Conservation (phyloP, 805 yeast genomes). For the Sugiyamaella marilandica region DNA sequence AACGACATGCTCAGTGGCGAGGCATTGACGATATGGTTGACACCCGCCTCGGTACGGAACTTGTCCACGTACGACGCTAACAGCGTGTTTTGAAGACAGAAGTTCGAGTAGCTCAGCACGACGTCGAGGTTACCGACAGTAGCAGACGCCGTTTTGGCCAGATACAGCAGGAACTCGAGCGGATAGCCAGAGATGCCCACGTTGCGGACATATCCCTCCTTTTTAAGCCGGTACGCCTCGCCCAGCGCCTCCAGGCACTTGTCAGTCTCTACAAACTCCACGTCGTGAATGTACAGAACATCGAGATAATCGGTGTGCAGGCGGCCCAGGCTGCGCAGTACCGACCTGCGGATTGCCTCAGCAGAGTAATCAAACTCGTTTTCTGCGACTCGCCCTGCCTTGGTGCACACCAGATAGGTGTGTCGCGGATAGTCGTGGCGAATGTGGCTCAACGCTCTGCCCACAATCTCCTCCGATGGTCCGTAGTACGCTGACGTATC, state of each 20-base stretch:
- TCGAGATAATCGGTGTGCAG: conserved; percentile 67
- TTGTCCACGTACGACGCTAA: conserved; percentile 41
- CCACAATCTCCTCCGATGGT: conserved; percentile 71
- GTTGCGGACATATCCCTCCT: conserved; percentile 55
- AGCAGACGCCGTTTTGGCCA: conserved; percentile 39
- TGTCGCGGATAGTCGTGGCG: conserved; percentile 48
- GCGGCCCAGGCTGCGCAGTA: conserved; percentile 60
- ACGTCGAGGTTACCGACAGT: conserved; percentile 54
- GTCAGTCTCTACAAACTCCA: conserved; percentile 64
- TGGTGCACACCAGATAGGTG: conserved; percentile 67
- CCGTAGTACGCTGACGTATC: conserved; percentile 96
- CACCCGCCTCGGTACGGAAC: conserved; percentile 41
- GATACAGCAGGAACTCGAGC: conserved; percentile 54
- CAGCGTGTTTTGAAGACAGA: conserved; percentile 74
- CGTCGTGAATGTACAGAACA: conserved; percentile 79
- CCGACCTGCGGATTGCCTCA: conserved; percentile 54
- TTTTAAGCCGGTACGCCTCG: conserved; percentile 54
- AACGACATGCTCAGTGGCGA: conserved; percentile 87
- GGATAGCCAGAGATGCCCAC: conserved; percentile 90
- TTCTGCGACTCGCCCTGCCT: conserved; percentile 71
- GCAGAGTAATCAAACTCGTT: conserved; percentile 74
- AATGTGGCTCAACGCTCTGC: conserved; percentile 51
- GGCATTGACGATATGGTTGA: conserved; percentile 65
- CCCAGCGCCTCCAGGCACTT: conserved; percentile 58
- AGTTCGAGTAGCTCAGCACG: conserved; percentile 71